Conservation (phyloP, 805 yeast species). For the Phaffomyces thermotolerans region DNA sequence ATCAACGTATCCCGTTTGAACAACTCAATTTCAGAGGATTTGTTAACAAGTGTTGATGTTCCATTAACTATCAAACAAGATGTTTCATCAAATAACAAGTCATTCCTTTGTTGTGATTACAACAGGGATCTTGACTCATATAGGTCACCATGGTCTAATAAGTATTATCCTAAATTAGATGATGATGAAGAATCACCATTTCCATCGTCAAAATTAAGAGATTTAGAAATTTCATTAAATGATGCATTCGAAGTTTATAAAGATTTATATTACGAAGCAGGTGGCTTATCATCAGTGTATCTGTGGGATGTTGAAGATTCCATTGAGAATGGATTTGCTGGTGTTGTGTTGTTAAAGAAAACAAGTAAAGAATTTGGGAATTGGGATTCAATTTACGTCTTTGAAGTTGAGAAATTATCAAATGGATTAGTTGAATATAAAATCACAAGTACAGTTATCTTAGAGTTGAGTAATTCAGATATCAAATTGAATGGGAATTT, state of each 20-base stretch:
- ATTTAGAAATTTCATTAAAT: conserved; percentile 74
- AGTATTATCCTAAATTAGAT: conserved; percentile 51
- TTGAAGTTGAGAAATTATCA: conserved; percentile 49
- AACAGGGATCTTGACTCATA: conserved; percentile 91
- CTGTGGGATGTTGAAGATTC: conserved; percentile 77
- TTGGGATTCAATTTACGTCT: conserved; percentile 94
- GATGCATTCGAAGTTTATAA: conserved; percentile 89
- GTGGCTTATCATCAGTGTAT: conserved; percentile 84
- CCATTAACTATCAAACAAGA: conserved; percentile 48
- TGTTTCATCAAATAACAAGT: conserved; percentile 47
- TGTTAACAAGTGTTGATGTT: conserved; percentile 78
- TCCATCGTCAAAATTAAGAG: conserved; percentile 61
- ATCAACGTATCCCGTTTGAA: conserved; percentile 40
- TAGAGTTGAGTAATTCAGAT: conserved; percentile 44
- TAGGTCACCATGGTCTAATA: conserved; percentile 87
- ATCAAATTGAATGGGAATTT: conserved; percentile 65
- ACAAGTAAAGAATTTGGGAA: conserved; percentile 33
- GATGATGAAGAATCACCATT: conserved; percentile 64
- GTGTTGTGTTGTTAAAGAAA: conserved; percentile 82
- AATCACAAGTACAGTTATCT: conserved; percentile 80
- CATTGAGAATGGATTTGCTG: conserved; percentile 65
- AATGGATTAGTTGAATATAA: conserved; percentile 38
- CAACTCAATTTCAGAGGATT: conserved; percentile 72
- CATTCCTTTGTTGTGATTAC: conserved; percentile 82
- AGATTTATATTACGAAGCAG: conserved; percentile 83